Base-by-base conservation (phyloP, 768 basidiomycete species). In the Zangia roseola region DNA sequence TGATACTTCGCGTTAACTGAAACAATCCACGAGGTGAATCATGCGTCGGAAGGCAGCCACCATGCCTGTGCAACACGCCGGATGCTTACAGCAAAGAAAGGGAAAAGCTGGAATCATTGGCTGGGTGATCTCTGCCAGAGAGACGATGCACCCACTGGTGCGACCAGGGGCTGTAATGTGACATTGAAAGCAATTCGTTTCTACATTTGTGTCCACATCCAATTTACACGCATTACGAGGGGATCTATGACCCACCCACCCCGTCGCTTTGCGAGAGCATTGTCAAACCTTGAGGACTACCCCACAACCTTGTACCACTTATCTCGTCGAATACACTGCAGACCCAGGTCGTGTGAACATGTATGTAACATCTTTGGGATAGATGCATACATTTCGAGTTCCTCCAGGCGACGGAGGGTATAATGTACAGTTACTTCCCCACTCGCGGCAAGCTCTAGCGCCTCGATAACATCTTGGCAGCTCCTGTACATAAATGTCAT, bases 401-500 rank as follows among this genome's bases (percentile, higher is more conserved):
- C 26, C 26, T 26, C 26, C 26, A 26, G 7, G 26, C 2, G 26
- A 9, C 26, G 26, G 7, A 26, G 6, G 2, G 26, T 26, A 26
- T 26, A 4, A 10, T 26, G 26, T 9, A 26, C 7, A 46, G 59
- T 68, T 51, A 80, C 75, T 44, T 73, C 70, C 16, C 74, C 20
- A n/a, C 61, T 55, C 7, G 69, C 71, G 13, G 74, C 78, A 37
- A 77, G 57, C 16, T 70, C 66, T 39, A 80, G 56, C 2, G 79
- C 74, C 55, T 80, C 76, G 46, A 71, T 60, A 13, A 73, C 71
- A 53, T 80, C 79, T 49, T 78, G 75, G 10, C 71, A 60, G 51
- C 69, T 64, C 12, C 74, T 71, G 26, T 23, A 10, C 4, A 19
- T 42, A 14, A 45, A 26, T 9, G 0, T 30, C 16, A 8, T 10